A percentile compares a stretch with the other conserved stretches of the same genome.
Conservation (phyloP, 805 yeast genomes). For the Candida mattraensis region DNA sequence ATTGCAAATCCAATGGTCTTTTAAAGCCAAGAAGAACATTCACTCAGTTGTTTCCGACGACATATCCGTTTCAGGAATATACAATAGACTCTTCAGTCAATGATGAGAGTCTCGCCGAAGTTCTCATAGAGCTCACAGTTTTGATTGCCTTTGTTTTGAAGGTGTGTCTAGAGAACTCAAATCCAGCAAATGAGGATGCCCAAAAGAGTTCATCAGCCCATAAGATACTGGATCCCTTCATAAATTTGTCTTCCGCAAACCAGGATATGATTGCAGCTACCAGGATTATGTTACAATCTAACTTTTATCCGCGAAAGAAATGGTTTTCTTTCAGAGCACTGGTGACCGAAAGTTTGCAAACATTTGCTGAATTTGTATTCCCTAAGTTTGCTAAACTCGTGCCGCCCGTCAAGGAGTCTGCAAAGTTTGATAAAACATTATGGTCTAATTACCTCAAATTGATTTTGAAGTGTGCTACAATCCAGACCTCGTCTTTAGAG, state of each 20-base stretch:
- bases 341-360: constrained; percentile 54
- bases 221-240: constrained; percentile 10
- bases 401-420: constrained; percentile 52
- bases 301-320: constrained; percentile 62
- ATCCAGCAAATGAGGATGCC: constrained; percentile 10
- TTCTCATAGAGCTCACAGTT: constrained; percentile 65
- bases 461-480: constrained; percentile 56
- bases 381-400: constrained; percentile 49
- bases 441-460: constrained; percentile 71
- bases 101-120: constrained; percentile 68
- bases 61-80: constrained; percentile 60
- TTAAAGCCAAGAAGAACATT: constrained; percentile 60
- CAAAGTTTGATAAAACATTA: constrained; percentile 53
- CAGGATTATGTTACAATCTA: constrained; percentile 50
- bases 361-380: constrained; percentile 52
- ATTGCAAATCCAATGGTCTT: constrained; percentile 42
- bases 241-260: constrained; percentile 14
- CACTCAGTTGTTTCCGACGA: constrained; percentile 66
- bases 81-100: constrained; percentile 75
- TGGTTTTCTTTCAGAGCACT: constrained; percentile 73
- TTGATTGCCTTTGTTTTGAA: constrained; percentile 57
- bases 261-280: constrained; percentile 33
- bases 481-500: constrained; percentile 69
- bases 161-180: too few species aligned
- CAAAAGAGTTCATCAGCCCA: constrained; percentile 10